These are phyloP conservation scores for Trametes hirsuta DNA, from an alignment of 1,284 basidiomycete genomes.

Conservation along the genomic window DNA sequence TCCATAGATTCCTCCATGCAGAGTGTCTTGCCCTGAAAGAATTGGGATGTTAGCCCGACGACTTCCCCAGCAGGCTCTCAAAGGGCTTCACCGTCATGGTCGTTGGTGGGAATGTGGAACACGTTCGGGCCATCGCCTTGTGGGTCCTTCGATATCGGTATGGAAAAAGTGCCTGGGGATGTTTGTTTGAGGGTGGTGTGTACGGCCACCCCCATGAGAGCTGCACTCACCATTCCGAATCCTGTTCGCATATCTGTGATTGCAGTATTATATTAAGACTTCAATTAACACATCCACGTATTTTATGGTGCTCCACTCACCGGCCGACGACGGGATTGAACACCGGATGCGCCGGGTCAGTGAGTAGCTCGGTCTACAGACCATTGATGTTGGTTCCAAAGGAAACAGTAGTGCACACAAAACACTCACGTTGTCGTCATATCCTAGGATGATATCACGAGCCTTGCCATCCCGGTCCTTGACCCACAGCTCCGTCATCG, in stretches of 20 bases:
- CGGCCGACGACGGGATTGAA: constrained; percentile 55
- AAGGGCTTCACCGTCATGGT: constrained; percentile 41
- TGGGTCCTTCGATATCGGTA: constrained; percentile 53
- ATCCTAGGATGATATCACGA: constrained; percentile 54
- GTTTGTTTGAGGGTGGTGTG: not conserved
- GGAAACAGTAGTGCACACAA: not conserved
- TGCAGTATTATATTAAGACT: not conserved
- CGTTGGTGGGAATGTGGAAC: constrained; percentile 55
- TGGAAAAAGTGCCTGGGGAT: constrained; percentile 52
- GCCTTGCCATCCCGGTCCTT: constrained; percentile 49
- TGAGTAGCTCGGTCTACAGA: constrained; percentile 42
- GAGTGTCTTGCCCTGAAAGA: constrained; percentile 43
- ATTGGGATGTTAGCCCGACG: constrained; percentile 4
- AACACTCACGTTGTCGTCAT: constrained; percentile 51
- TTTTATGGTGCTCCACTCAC: constrained; percentile 27
- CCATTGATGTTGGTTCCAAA: not conserved
- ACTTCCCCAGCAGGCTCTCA: too few relatives aligned
- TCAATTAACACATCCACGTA: not conserved
- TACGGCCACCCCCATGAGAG: not conserved
- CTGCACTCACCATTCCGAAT: constrained; percentile 49
- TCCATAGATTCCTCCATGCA: constrained; percentile 57
- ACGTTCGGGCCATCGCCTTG: constrained; percentile 49
- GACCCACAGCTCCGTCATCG: constrained; percentile 55
- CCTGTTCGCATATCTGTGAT: constrained; percentile 49
- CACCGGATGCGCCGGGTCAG: constrained; percentile 51